Evolutionary conservation across 2,329 filamentous ascomycete species (phyloP).

Genomic region (Orbilia ellipsospora): DNA sequence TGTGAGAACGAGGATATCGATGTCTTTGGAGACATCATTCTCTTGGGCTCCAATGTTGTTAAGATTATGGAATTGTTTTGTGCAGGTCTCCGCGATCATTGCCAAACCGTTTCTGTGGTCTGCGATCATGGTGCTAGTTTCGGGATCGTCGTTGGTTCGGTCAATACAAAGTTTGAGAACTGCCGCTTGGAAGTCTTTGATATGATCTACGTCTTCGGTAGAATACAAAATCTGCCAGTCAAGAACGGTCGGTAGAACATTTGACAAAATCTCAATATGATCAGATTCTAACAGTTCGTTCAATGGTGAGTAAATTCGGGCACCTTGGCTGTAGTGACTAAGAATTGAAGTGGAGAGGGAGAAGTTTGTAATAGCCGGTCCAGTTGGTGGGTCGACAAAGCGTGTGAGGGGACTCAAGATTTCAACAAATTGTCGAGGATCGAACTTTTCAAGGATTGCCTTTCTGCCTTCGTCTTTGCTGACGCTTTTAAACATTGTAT

Average conservation of each 20-base stretch:
- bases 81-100: conserved; percentile 27
- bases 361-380: conserved; percentile 16
- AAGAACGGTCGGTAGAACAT: conserved; percentile 53
- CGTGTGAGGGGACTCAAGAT: conserved; percentile 35
- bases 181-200: conserved; percentile 44
- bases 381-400: conserved; percentile 14
- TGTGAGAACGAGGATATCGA: conserved; percentile 30
- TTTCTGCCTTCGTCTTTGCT: conserved; percentile 50
- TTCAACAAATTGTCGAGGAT: conserved; percentile 45
- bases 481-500: conserved; percentile 43
- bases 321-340: conserved; percentile 42
- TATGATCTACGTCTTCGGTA: conserved; percentile 22
- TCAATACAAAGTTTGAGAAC: conserved; percentile 49
- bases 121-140: conserved; percentile 28
- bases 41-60: background rate
- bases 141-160: conserved; percentile 44
- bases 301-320: conserved; percentile 55
- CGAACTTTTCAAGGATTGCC: conserved; percentile 37
- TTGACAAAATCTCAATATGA: conserved; percentile 57
- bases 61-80: conserved; percentile 29
- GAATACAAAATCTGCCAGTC: conserved; percentile 24
- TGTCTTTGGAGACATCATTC: conserved; percentile 31
- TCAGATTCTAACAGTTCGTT: conserved; percentile 59
- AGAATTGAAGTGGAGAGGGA: conserved; percentile 21
- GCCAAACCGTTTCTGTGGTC: conserved; percentile 40